Base-by-base conservation (phyloP, 768 basidiomycete genomes). In the Calvatia gigantea region DNA sequence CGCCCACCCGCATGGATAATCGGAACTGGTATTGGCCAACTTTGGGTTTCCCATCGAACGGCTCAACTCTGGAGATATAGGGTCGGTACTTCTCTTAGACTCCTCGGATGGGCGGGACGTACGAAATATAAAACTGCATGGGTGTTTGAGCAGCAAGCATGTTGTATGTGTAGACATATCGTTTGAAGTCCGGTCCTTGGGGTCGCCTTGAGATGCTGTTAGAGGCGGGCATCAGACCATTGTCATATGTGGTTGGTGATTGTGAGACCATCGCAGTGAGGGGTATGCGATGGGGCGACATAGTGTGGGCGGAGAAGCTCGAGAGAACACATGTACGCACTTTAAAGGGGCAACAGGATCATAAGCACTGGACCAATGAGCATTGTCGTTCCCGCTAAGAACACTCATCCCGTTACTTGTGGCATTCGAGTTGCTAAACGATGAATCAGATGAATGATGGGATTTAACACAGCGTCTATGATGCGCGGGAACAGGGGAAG, bases 111-210 rank as follows among this genome's bases (percentile, higher is more conserved):
- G 27, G 31, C 21, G 42, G 46, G 14, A 68, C 82, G 61, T 64
- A 85, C 84, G 78, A 74, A 23, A 86, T 76, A 45, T 75, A 59
- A 57, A 85, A 77, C 42, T 79, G 73, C 32, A 82, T 51, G 3
- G 78, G 78, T 1, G 77, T 75, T 17, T 65, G 64, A 19, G 69
- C 75, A 25, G 73, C 77, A 2, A 69, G 57, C 47, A 86, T 65
- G 51, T 73, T 72, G 60, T 85, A 84, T 1, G 77, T 76, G 61
- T 85, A 86, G 15, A 80, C 58, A 62, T 78, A 81, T 42, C 76
- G 73, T 64, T 79, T 77, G 27, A 68, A 69, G 11, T 48, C 45
- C 7, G 66, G 62, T 51, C 62, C 58, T 47, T 54, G 46, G 21
- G 60, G 61, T 49, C 66, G 58, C 54, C 67, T 59, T 14, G 61